Percentiles rank a stretch among this genome's conserved stretches.
Conservation (phyloP, 2,329 filamentous ascomycete genomes). For the Hymenoscyphus occultus region DNA sequence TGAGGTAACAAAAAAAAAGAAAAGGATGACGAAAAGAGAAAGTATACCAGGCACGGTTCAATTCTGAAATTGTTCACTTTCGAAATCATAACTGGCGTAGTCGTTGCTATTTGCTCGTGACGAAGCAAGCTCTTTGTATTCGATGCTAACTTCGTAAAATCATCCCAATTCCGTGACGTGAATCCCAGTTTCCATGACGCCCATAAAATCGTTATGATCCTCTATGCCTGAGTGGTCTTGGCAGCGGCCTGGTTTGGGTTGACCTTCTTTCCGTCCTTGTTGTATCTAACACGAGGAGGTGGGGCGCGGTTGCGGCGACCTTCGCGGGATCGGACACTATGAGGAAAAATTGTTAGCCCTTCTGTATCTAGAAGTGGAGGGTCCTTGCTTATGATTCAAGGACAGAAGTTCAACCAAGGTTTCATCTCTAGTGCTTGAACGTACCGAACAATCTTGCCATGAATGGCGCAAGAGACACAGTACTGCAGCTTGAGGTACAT, state of each 20-base stretch:
- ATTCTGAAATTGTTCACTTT: background rate
- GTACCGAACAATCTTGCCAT: constrained; percentile 99
- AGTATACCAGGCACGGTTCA: background rate
- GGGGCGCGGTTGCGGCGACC: constrained; percentile 99
- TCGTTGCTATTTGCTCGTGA: background rate
- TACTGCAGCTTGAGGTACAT: constrained; percentile 99
- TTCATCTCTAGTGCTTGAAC: constrained; percentile 57
- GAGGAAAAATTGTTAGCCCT: constrained; percentile 31
- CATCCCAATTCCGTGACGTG: constrained; percentile 24
- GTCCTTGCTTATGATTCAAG: constrained; percentile 29
- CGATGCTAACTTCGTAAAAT: constrained; percentile 23
- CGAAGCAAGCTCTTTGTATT: constrained; percentile 22
- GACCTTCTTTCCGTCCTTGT: constrained; percentile 99
- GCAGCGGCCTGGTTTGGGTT: constrained; percentile 46
- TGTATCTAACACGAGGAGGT: constrained; percentile 96
- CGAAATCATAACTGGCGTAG: background rate
- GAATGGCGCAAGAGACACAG: constrained; percentile 99
- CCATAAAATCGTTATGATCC: constrained; percentile 19
- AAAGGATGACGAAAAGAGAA: constrained; percentile 21
- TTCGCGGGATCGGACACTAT: constrained; percentile 91
- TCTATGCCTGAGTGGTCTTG: constrained; percentile 36
- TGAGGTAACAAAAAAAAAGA: constrained; percentile 47
- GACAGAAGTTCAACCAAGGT: constrained; percentile 53
- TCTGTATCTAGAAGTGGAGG: constrained; percentile 39
- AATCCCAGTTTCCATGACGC: constrained; percentile 21